Percentiles rank a stretch among this genome's conserved stretches.
These are phyloP conservation scores for Coelastrella sp. DNA, from an alignment of 139 green algal genomes.

Conservation along the genomic window DNA sequence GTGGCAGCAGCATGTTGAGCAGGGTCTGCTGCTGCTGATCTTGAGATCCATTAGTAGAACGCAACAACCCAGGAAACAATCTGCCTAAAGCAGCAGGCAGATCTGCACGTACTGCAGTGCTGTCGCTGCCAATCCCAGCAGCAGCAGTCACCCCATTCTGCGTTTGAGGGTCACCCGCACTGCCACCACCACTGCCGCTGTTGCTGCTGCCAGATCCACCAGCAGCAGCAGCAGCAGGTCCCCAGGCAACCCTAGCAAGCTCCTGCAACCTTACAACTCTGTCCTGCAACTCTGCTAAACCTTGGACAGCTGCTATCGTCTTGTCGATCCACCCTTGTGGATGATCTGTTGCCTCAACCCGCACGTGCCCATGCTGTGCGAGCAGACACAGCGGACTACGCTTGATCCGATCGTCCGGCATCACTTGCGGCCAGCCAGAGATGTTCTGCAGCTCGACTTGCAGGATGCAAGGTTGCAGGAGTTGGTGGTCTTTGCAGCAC, in stretches of 20 bases:
- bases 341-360: background rate
- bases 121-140: background rate
- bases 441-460: background rate
- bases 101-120: background rate
- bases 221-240: background rate
- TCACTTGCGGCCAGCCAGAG: too few relatives aligned
- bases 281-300: background rate
- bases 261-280: background rate
- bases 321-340: background rate
- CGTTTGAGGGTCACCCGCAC: background rate
- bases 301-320: background rate
- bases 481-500: too few relatives aligned
- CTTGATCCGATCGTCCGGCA: background rate
- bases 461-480: background rate
- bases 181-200: constrained; percentile 12
- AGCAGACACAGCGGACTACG: background rate
- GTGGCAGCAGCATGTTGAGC: background rate
- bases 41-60: background rate
- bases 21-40: background rate
- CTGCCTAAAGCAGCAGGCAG: background rate
- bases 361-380: background rate
- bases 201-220: too few relatives aligned
- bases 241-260: background rate
- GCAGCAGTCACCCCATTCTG: background rate
- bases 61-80: background rate